Percentiles rank a stretch among this genome's conserved stretches.
Evolutionary conservation across 2,329 filamentous ascomycete genomes (phyloP).

Genomic region (Xenoacremonium recifei): DNA sequence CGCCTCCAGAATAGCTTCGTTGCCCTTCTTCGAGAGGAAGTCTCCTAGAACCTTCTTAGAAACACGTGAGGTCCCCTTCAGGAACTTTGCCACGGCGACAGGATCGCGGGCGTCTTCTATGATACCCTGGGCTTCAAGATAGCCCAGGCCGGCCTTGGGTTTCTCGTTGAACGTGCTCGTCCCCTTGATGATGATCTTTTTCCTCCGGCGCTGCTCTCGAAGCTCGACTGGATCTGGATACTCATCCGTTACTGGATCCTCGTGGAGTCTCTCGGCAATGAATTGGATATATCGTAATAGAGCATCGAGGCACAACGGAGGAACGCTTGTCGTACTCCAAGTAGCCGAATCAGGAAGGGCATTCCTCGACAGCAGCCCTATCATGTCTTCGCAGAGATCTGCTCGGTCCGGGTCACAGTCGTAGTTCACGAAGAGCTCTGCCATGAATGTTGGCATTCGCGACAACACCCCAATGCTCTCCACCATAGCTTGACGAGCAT

Average conservation of each 20-base stretch:
- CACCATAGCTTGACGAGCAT: constrained; percentile 96
- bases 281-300: constrained; percentile 89
- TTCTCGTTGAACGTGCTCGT: constrained; percentile 93
- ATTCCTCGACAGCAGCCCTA: constrained; percentile 88
- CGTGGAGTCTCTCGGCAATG: constrained; percentile 80
- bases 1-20: constrained; percentile 78
- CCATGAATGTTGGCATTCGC: constrained; percentile 91
- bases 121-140: constrained; percentile 80
- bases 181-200: constrained; percentile 86
- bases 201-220: constrained; percentile 71
- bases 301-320: constrained; percentile 89
- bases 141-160: constrained; percentile 84
- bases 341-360: constrained; percentile 96
- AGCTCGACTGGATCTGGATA: constrained; percentile 66
- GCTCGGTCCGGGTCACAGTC: constrained; percentile 91
- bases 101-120: constrained; percentile 75
- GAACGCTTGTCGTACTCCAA: constrained; percentile 98
- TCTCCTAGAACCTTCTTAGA: constrained; percentile 92
- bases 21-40: constrained; percentile 86
- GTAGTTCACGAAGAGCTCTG: constrained; percentile 96
- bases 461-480: constrained; percentile 91
- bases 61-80: constrained; percentile 82
- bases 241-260: constrained; percentile 61
- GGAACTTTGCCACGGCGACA: constrained; percentile 76
- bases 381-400: constrained; percentile 93